Conservation (phyloP, 257 asterid species). For the Penstemon barbatus region DNA sequence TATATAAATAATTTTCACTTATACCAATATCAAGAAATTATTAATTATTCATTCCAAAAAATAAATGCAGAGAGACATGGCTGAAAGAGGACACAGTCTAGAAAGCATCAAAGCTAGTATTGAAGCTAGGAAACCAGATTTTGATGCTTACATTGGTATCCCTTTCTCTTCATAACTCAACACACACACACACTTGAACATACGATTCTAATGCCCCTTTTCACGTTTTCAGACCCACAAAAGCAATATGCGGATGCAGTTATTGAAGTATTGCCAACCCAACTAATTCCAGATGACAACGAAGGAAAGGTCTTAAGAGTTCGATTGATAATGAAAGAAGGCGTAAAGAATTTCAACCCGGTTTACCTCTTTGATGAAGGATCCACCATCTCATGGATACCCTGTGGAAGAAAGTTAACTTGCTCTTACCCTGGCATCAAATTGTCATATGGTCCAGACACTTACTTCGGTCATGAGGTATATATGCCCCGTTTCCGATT, state of each 20-base stretch:
- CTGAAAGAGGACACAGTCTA: conserved; percentile 99
- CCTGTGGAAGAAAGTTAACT: conserved; percentile 95
- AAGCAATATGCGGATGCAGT: conserved; percentile 94
- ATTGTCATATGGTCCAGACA: conserved; percentile 80
- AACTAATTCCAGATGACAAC: conserved; percentile 88
- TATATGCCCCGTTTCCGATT: background rate
- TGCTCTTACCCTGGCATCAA: conserved; percentile 99
- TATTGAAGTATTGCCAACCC: conserved; percentile 88
- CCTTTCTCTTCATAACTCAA: background rate
- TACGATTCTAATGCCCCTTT: background rate
- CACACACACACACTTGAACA: background rate
- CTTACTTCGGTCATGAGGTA: conserved; percentile 90
- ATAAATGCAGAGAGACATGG: conserved; percentile 89
- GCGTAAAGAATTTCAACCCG: conserved; percentile 73
- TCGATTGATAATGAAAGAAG: conserved; percentile 85
- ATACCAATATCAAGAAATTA: background rate
- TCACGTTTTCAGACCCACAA: conserved; percentile 68
- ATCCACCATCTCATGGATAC: conserved; percentile 92
- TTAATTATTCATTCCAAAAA: conserved; percentile 11
- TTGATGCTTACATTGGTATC: conserved; percentile 93
- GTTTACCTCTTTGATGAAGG: conserved; percentile 97
- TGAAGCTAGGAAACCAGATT: conserved; percentile 92
- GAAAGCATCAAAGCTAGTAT: conserved; percentile 98
- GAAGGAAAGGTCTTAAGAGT: conserved; percentile 95
- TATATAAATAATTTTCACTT: background rate